Conservation (phyloP, 805 yeast genomes). For the Millerago galiae region DNA sequence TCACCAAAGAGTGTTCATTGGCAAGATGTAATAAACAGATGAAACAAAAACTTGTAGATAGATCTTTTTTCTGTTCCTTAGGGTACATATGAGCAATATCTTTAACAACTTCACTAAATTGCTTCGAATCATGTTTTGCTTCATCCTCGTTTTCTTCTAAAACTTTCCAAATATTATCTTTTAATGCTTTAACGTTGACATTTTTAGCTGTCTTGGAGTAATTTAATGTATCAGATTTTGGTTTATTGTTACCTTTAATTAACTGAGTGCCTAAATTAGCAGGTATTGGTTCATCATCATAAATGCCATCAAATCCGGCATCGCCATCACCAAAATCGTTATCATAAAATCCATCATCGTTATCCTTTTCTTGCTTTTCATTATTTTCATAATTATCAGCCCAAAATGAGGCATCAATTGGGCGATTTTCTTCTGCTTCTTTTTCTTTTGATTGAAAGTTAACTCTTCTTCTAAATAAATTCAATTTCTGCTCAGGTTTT, state of each 20-base stretch:
- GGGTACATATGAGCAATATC: constrained; percentile 49
- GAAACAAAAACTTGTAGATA: constrained; percentile 81
- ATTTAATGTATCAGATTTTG: constrained; percentile 39
- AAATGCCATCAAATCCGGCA: not conserved
- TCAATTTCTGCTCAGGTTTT: constrained; percentile 50
- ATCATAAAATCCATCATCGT: constrained; percentile 8
- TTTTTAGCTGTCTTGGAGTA: constrained; percentile 71
- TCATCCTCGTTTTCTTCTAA: constrained; percentile 23
- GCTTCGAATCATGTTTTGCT: constrained; percentile 6
- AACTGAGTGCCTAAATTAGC: constrained; percentile 22
- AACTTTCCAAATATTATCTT: constrained; percentile 70
- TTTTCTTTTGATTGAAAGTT: constrained; percentile 4
- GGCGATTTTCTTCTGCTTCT: constrained; percentile 23
- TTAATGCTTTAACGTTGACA: constrained; percentile 67
- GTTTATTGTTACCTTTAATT: constrained; percentile 23
- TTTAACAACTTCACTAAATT: constrained; percentile 42
- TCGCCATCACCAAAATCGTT: constrained; percentile 19
- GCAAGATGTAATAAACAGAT: constrained; percentile 81
- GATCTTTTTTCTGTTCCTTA: constrained; percentile 49
- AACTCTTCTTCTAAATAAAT: constrained; percentile 22
- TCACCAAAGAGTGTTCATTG: constrained; percentile 69
- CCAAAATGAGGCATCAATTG: constrained; percentile 66
- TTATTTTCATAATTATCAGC: constrained; percentile 50
- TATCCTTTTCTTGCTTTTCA: constrained; percentile 24
- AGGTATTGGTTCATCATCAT: constrained; percentile 10